Base-by-base conservation (phyloP, 192 early-diverging fungal species). In the Backusella mclennaniae region DNA sequence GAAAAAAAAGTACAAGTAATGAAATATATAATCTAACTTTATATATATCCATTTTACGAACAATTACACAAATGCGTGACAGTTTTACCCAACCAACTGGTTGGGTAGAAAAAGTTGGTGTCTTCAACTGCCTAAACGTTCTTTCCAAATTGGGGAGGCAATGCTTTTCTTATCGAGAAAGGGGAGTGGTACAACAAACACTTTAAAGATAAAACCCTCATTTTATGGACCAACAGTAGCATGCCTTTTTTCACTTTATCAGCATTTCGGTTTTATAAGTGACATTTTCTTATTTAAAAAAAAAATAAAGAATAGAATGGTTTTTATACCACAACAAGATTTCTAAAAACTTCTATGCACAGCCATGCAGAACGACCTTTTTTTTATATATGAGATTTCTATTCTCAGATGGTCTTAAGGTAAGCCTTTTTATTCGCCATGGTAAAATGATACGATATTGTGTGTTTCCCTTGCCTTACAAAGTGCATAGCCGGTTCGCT, bases 31-130 rank as follows among this genome's bases (percentile, higher is more conserved):
- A 29, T 21, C 56, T 63, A 63, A 63, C 56, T 63, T 63, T 63
- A 14, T 63, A 63, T 63, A 63, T 56, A 26, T 44, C 17, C 12
- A 21, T 8, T 26, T 29, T 63, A 29, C 14, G 26, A 63, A 39
- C 12, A 29, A 63, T 63, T 63, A 63, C 56, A 63, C 56, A 63
- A 63, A 63, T 63, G 56, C 56, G 56, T 63, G 56, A 59, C 23
- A 59, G 53, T 23, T 59, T 59, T 26, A 11, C 53, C 21, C 8
- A 59, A 21, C 21, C 6, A 23, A 2, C 29, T 3, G 9, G 23
- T 59, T 59, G 8, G 4, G 21, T 3, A 46, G 3, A 46, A 52
- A 59, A 59, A 59, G 23, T 14, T 8, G 19, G 9, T 21, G 8
- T 7, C 23, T 56, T 56, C 42, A 44, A 5, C 12, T 44, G 15